A percentile compares a stretch with the other conserved stretches of the same genome.
Conservation (phyloP, 2,329 filamentous ascomycete genomes). For the Ascochyta pisi region DNA sequence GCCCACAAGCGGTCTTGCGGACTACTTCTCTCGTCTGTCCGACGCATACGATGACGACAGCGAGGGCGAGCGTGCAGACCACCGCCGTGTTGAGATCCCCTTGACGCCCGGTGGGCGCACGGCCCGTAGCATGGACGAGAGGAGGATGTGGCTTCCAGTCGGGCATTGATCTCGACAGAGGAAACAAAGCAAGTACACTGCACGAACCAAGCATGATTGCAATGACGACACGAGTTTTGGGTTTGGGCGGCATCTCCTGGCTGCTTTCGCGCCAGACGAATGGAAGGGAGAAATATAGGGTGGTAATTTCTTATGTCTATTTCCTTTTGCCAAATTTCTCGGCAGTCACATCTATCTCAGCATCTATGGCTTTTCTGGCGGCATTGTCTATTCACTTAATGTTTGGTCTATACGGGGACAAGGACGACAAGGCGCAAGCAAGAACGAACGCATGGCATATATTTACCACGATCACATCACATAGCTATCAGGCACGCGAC, state of each 20-base stretch:
- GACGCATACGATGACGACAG: constrained; percentile 69
- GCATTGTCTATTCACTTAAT: constrained; percentile 1
- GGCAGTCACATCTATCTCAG: constrained; percentile 1
- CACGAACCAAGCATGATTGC: constrained; percentile 3
- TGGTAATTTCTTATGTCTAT: constrained; percentile 15
- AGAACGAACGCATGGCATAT: not conserved
- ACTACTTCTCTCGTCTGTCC: constrained; percentile 84
- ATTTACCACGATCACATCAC: constrained; percentile 7
- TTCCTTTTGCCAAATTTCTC: constrained; percentile 13
- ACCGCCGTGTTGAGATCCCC: constrained; percentile 61
- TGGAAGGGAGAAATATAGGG: not conserved
- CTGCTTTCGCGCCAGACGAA: constrained; percentile 3
- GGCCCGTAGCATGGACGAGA: constrained; percentile 69
- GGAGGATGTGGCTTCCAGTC: constrained; percentile 61
- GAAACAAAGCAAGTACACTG: not conserved
- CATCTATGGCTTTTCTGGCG: constrained; percentile 2
- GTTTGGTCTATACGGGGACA: constrained; percentile 1
- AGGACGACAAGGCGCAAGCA: not conserved
- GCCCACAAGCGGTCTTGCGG: constrained; percentile 73
- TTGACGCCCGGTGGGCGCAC: constrained; percentile 68
- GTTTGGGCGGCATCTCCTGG: constrained; percentile 8
- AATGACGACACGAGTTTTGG: constrained; percentile 27
- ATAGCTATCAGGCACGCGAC: constrained; percentile 12
- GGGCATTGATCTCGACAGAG: constrained; percentile 34
- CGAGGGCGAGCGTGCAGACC: constrained; percentile 52